Conservation (phyloP, 306 rosid genomes). For the Abrus precatorius region DNA sequence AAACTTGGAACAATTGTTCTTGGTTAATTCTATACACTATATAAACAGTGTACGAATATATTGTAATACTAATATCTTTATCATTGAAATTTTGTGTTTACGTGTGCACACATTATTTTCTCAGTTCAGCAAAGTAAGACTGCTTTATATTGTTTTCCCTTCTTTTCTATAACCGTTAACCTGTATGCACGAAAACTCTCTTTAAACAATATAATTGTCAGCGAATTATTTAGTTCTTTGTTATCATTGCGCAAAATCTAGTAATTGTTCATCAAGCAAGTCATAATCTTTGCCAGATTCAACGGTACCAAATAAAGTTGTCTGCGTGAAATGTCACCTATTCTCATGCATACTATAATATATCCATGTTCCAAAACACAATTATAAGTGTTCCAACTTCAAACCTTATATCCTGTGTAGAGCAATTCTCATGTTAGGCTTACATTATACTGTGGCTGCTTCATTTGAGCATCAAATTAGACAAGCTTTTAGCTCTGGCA, state of each 20-base stretch:
- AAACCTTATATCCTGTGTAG: neutral
- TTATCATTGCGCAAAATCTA: neutral
- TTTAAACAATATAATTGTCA: neutral
- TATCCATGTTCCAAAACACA: neutral
- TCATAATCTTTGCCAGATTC: constrained; percentile 1
- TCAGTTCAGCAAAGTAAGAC: neutral
- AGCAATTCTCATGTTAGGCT: neutral
- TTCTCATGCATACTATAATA: neutral
- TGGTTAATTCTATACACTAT: neutral
- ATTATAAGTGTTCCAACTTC: constrained; percentile 10
- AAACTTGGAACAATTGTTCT: neutral
- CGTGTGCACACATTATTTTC: neutral
- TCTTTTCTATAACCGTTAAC: neutral
- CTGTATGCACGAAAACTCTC: neutral
- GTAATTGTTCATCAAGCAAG: neutral
- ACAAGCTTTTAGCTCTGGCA: constrained; percentile 9
- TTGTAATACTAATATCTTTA: neutral
- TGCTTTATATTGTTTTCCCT: neutral
- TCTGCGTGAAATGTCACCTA: neutral
- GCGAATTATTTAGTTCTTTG: neutral
- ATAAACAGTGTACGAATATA: neutral
- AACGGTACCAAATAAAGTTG: constrained; percentile 3
- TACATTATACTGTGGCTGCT: neutral
- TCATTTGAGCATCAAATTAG: constrained; percentile 16
- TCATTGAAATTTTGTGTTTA: neutral